phyloP scores from a whole-genome alignment of 2,329 filamentous ascomycete species.

The Gremmenia infestans region DNA sequence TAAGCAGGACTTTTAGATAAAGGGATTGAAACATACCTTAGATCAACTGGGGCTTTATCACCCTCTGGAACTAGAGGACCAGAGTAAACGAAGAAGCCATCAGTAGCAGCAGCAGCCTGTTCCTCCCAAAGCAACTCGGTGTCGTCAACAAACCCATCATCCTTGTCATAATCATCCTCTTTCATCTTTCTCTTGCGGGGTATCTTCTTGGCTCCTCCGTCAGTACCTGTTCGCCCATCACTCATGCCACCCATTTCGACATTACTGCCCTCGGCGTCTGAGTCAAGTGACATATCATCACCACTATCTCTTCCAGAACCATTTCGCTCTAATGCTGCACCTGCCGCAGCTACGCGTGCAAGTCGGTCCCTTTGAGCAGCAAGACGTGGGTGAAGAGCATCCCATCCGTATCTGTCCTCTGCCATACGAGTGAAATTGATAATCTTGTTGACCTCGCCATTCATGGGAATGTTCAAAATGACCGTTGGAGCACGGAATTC shows the following conservation, averaged over 20 bases:
- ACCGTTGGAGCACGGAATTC: conserved; percentile 68
- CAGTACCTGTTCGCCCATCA: conserved; percentile 53
- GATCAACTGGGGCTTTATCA: conserved; percentile 64
- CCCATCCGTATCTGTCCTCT: conserved; percentile 90
- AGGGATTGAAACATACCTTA: conserved; percentile 26
- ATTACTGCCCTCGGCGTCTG: conserved; percentile 70
- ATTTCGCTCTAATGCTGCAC: conserved; percentile 75
- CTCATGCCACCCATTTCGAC: conserved; percentile 76
- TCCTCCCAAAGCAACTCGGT: conserved; percentile 94
- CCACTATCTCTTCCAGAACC: conserved; percentile 63
- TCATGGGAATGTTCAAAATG: conserved; percentile 74
- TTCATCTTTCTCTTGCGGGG: conserved; percentile 72
- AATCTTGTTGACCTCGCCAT: conserved; percentile 80
- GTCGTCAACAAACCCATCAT: conserved; percentile 85
- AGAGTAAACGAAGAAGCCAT: conserved; percentile 97
- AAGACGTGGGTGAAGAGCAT: conserved; percentile 84
- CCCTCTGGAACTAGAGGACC: conserved; percentile 84
- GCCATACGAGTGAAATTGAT: conserved; percentile 94
- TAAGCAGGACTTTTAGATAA: neutral
- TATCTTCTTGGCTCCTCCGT: conserved; percentile 55
- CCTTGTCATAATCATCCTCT: conserved; percentile 78
- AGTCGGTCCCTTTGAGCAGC: conserved; percentile 85
- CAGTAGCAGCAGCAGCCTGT: conserved; percentile 86
- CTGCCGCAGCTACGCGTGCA: conserved; percentile 80
- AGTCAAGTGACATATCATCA: conserved; percentile 81